Base-by-base conservation (phyloP, 768 basidiomycete genomes). In the Xerocomellus intermedius region DNA sequence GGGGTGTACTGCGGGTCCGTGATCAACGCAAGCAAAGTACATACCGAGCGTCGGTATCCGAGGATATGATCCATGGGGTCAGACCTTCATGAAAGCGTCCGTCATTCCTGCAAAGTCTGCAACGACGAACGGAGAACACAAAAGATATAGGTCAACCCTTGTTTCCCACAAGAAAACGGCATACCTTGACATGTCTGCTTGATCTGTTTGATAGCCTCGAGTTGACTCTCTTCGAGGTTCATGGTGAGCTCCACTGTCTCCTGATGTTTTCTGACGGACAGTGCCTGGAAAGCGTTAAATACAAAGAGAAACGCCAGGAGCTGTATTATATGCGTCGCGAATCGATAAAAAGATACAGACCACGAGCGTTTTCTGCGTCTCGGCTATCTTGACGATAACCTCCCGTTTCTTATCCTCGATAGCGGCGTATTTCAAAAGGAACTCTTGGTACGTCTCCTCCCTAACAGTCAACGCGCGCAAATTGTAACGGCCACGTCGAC, bases 251-350 rank as follows among this genome's bases (percentile, higher is more conserved):
- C 61, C 7, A 71, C 42, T 7, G 49, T 54, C 13, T 62, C 60
- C n/a, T 69, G 71, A 36, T 71, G 71, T 50, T 62, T 58, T 37
- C 59, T 57, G 33, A 72, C 61, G 0, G 69, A 67, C 8, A 71
- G 35, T 1, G 69, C 43, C 69, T 71, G 30, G 9, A 28, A 24
- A 26, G 9, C 16, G 38, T 9, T 8, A 19, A 21, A 7, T 8
- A 14, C 14, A 13, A 26, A 19, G 13, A n/a, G 1, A 8, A 9
- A 36, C 8, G 3, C n/a, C 17, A n/a, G 21, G 8, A 1, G 12
- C 2, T 5, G 24, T 6, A 21, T 12, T 21, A 35, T 37, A 26
- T 52, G 50, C n/a, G 37, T 24, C 19, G 9, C 9, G n/a, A 42
- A 17, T 32, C n/a, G 21, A 50, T 10, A 30, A 8, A 53, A 7